These are phyloP conservation scores for Phytophthora agathidicida DNA, from an alignment of 352 stramenopile genomes.

Conservation along the genomic window DNA sequence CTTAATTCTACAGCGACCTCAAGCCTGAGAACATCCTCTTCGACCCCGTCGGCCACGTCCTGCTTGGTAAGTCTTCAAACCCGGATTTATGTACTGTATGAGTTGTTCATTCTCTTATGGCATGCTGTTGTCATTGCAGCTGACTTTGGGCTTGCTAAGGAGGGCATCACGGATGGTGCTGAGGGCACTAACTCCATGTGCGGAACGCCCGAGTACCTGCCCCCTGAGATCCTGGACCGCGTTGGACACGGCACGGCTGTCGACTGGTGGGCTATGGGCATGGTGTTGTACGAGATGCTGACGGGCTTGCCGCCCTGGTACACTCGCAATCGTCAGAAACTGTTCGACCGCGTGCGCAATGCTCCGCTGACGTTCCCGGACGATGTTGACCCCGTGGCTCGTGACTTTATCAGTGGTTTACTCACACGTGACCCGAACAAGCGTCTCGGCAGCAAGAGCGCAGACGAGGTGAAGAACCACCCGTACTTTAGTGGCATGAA, in stretches of 20 bases:
- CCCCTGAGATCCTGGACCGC: constrained; percentile 91
- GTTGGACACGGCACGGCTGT: constrained; percentile 90
- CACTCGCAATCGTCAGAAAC: constrained; percentile 92
- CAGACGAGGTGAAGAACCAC: constrained; percentile 88
- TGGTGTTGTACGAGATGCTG: constrained; percentile 95
- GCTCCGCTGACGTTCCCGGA: constrained; percentile 90
- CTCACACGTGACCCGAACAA: constrained; percentile 84
- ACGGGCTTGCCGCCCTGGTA: constrained; percentile 93
- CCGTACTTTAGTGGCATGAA: constrained; percentile 84
- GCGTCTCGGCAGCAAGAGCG: constrained; percentile 75
- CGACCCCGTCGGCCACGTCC: constrained; percentile 71
- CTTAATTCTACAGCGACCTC: constrained; percentile 51
- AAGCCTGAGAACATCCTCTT: constrained; percentile 92
- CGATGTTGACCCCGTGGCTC: constrained; percentile 72
- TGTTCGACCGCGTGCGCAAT: constrained; percentile 91
- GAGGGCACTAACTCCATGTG: constrained; percentile 91
- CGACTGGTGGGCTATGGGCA: constrained; percentile 93
- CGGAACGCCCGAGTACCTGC: constrained; percentile 93
- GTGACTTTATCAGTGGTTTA: constrained; percentile 83
- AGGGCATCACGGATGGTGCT: constrained; percentile 83
- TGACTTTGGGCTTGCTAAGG: constrained; percentile 90
- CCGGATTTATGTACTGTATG: no score
- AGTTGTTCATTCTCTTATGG: neutral
- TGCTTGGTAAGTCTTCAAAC: constrained; percentile 59
- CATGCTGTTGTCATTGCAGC: constrained; percentile 34